Base-by-base conservation (phyloP, 441 rosid species). In the Eutrema salsugineum region DNA sequence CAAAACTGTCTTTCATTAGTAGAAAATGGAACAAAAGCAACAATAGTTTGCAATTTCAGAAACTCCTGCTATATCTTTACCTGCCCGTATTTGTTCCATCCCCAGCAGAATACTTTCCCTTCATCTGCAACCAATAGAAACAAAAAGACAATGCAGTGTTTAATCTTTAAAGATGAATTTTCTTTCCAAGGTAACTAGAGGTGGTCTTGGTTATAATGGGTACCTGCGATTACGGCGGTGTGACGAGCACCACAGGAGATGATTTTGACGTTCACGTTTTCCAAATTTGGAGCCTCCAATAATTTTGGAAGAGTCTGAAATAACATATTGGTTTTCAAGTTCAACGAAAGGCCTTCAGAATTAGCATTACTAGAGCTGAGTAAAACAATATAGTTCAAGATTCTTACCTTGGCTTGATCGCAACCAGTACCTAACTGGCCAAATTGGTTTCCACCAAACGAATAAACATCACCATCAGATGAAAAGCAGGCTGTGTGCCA, bases 61-160 rank as follows among this genome's bases (percentile, higher is more conserved):
- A 35, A 33, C 63, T 63, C 33, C 5, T 27, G 28, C 28, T 28
- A 5, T 3, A 24, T 54, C 17, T 17, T 74, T 85, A 93, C 99
- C 99, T 95, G 99, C 14, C 98, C 99, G 55, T 96, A 96, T 80
- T 96, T 96, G 90, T 93, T 96, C 99, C 99, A 96, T 38, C 99
- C 99, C 98, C 99, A 96, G 85, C 97, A 86, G 71, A 87, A 90
- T 33, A 86, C 88, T 79, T 79, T 82, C 33, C 85, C 83, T 43
- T 89, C 93, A 68, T 76, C 99, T 95, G 61, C 86, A 78, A 79
- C 66, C 72, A 68, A 79, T 30, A 30, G 1, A 30, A 28, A 27
- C 44, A 46, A 62, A 78, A 53, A 40, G 65, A 14, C 33, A 67
- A 12, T 38, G 6, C 42, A 53, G 39, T 48, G 35, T 28, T 58